Evolutionary conservation across 225 moss, liverwort and hornwort genomes (phyloP).

Genomic region (Polytrichum formosum): DNA sequence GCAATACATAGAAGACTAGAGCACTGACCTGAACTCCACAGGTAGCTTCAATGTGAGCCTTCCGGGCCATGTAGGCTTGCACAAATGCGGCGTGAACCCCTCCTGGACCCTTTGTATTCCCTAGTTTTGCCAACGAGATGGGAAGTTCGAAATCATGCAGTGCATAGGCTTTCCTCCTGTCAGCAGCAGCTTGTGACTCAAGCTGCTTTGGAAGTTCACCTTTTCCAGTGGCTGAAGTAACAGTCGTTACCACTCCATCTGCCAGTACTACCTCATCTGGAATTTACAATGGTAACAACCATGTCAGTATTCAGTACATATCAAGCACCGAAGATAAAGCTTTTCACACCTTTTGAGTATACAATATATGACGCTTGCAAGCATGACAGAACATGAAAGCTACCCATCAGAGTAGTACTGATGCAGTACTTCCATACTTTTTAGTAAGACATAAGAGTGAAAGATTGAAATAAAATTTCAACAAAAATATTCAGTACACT

Average conservation of each 20-base stretch:
- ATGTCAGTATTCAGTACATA: too few relatives aligned
- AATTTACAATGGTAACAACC: too few relatives aligned
- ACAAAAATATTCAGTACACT: too few relatives aligned
- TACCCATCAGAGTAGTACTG: too few relatives aligned
- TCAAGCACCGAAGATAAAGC: too few relatives aligned
- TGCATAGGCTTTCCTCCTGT: constrained; percentile 71
- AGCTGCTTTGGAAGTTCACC: constrained; percentile 35
- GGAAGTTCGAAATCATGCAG: constrained; percentile 85
- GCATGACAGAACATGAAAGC: too few relatives aligned
- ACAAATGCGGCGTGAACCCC: constrained; percentile 82
- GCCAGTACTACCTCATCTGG: constrained; percentile 5
- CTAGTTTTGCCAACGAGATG: constrained; percentile 61
- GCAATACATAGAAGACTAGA: background rate
- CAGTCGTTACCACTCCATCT: constrained; percentile 36
- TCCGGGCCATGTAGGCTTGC: constrained; percentile 86
- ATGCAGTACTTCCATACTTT: too few relatives aligned
- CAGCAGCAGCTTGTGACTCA: constrained; percentile 52
- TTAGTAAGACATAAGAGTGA: too few relatives aligned
- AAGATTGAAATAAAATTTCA: too few relatives aligned
- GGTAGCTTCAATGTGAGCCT: constrained; percentile 79
- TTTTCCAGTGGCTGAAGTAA: constrained; percentile 28
- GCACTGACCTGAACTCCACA: constrained; percentile 67
- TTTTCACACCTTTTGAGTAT: too few relatives aligned
- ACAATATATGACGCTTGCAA: too few relatives aligned
- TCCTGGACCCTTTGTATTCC: constrained; percentile 70